Evolutionary conservation across 805 yeast species (phyloP).

Genomic region (Suhomyces sp.): DNA sequence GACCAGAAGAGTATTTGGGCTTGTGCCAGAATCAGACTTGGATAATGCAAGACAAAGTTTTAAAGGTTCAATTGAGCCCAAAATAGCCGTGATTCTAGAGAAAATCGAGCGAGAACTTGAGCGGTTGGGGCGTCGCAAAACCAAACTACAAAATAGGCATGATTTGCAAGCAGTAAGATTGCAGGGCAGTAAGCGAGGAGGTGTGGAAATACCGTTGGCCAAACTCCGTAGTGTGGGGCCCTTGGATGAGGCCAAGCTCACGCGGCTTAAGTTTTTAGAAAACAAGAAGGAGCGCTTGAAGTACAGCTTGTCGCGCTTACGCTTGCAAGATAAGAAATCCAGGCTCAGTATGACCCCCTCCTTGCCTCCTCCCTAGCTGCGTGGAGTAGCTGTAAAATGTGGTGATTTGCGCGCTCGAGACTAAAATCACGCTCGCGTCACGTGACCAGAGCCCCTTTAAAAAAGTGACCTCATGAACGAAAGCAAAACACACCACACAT

Average conservation of each 20-base stretch:
- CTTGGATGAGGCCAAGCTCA: constrained; percentile 34
- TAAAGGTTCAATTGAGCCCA: constrained; percentile 40
- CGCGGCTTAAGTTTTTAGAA: constrained; percentile 37
- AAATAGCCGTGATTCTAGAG: constrained; percentile 30
- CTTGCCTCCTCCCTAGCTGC: constrained; percentile 7
- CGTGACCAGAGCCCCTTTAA: not conserved
- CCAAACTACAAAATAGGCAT: constrained; percentile 32
- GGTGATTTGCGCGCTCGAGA: not conserved
- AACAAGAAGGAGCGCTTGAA: constrained; percentile 45
- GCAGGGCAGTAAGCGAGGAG: constrained; percentile 16
- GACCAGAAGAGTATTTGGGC: constrained; percentile 47
- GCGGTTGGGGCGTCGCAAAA: constrained; percentile 30
- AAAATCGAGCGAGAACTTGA: constrained; percentile 31
- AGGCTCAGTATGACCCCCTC: constrained; percentile 11
- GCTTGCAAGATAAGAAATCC: constrained; percentile 15
- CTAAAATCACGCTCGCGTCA: not conserved
- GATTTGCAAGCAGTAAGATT: constrained; percentile 42
- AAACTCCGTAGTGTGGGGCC: constrained; percentile 13
- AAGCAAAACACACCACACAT: not conserved
- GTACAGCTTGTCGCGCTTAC: constrained; percentile 31
- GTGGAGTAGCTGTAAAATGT: not conserved
- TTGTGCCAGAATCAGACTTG: constrained; percentile 49
- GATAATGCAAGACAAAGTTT: constrained; percentile 37
- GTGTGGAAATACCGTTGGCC: constrained; percentile 7
- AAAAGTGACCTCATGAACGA: not conserved